Conservation (phyloP, 225 moss, liverwort and hornwort species). For the Polytrichum formosum region DNA sequence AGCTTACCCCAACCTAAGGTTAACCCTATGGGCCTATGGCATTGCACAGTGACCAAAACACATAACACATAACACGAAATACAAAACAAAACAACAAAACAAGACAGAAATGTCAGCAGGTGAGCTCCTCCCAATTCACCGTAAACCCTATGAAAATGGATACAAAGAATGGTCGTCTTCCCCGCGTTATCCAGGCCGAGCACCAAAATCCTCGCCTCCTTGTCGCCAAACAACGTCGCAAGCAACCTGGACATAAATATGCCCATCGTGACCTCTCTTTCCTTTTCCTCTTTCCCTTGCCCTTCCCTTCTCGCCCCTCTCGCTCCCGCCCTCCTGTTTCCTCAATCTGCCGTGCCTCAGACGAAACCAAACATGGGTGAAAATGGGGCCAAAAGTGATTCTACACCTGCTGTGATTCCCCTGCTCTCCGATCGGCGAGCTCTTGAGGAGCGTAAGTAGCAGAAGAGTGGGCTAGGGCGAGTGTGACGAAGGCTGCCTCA, state of each 20-base stretch:
- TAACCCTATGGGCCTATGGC: not conserved
- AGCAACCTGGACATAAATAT: constrained; percentile 80
- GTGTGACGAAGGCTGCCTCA: no score
- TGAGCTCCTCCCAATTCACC: not conserved
- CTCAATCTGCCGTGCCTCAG: no score
- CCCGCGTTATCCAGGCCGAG: constrained; percentile 93
- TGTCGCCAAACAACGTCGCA: constrained; percentile 78
- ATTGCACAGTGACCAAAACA: not conserved
- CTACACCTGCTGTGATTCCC: no score
- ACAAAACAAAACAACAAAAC: not conserved
- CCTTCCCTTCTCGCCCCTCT: no score
- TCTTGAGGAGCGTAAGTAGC: not conserved
- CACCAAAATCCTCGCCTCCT: constrained; percentile 87
- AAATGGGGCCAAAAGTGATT: no score
- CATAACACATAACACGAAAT: not conserved
- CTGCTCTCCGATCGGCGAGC: no score
- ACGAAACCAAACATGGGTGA: no score
- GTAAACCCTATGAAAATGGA: constrained; percentile 26
- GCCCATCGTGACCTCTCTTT: constrained; percentile 47
- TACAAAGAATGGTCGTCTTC: constrained; percentile 97
- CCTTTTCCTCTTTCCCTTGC: no score
- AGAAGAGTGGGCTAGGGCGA: not conserved
- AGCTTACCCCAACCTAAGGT: not conserved
- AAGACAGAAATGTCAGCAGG: no score
- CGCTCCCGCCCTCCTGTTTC: no score